Evolutionary conservation across 768 basidiomycete species (phyloP).

Genomic region (Hericium rajendrae): DNA sequence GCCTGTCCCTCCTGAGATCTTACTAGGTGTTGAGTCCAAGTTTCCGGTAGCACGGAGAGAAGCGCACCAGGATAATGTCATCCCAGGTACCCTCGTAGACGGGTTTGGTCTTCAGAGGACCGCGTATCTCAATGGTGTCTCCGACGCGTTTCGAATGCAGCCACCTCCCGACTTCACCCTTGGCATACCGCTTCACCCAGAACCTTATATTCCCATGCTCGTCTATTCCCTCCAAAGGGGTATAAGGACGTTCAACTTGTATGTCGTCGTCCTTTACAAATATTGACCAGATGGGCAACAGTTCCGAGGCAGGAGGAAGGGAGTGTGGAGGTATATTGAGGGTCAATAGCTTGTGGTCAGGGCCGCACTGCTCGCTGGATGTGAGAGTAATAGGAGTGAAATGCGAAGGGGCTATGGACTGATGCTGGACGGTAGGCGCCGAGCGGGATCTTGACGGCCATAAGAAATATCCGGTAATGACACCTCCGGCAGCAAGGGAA

Average conservation of each 20-base stretch:
- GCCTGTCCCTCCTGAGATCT: conserved; percentile 87
- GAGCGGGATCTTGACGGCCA: conserved; percentile 38
- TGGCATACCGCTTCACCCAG: conserved; percentile 74
- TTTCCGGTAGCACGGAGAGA: neutral
- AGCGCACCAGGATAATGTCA: conserved; percentile 64
- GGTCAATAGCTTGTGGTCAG: conserved; percentile 55
- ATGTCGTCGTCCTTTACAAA: conserved; percentile 84
- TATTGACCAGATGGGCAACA: conserved; percentile 56
- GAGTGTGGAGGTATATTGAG: conserved; percentile 40
- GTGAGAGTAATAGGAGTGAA: conserved; percentile 52
- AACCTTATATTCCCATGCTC: conserved; percentile 56
- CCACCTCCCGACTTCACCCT: conserved; percentile 80
- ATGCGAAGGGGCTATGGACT: conserved; percentile 22
- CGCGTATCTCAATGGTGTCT: conserved; percentile 65
- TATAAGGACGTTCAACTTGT: conserved; percentile 81
- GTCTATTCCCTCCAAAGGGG: conserved; percentile 67
- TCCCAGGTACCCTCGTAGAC: conserved; percentile 58
- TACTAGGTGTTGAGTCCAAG: neutral
- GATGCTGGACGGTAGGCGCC: conserved; percentile 28
- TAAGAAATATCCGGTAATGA: conserved; percentile 40
- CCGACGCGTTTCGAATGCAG: conserved; percentile 60
- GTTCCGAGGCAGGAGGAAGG: conserved; percentile 12
- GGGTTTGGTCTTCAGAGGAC: conserved; percentile 61
- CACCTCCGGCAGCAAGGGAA: conserved; percentile 29
- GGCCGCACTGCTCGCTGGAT: conserved; percentile 41